phyloP scores from a whole-genome alignment of 352 stramenopile species.

The Globisporangium nunn region DNA sequence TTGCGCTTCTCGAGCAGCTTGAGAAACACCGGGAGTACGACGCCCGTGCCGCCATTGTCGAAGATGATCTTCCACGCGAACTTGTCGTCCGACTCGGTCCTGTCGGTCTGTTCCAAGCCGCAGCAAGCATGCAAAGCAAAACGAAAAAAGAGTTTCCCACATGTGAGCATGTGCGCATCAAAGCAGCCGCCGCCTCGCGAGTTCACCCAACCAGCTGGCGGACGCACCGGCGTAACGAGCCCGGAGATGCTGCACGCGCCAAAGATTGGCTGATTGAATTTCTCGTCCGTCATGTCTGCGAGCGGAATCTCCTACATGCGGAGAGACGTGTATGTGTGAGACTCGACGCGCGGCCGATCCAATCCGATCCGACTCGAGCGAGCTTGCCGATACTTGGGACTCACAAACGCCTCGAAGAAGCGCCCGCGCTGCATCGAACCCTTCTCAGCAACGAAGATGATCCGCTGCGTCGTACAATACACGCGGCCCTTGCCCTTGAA shows the following conservation, averaged over 20 bases:
- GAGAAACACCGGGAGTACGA: slow-evolving; percentile 81
- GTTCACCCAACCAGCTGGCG: not conserved
- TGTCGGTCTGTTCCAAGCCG: slow-evolving; percentile 1
- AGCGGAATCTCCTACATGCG: slow-evolving; percentile 60
- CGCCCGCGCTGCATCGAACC: slow-evolving; percentile 47
- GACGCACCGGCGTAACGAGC: slow-evolving; percentile 44
- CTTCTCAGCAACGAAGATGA: slow-evolving; percentile 82
- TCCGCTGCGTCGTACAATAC: slow-evolving; percentile 82
- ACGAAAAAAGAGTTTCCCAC: not conserved
- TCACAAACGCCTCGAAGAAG: slow-evolving; percentile 71
- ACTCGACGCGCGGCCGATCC: not conserved
- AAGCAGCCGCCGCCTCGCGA: not conserved
- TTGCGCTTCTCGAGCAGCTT: slow-evolving; percentile 73
- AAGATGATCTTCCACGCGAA: slow-evolving; percentile 81
- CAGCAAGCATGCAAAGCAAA: not conserved
- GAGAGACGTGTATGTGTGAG: not conserved
- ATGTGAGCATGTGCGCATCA: not conserved
- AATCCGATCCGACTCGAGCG: not conserved
- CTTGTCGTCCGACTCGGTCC: slow-evolving; percentile 12
- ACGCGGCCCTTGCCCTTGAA: slow-evolving; percentile 77
- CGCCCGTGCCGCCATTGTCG: slow-evolving; percentile 73
- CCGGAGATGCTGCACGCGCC: slow-evolving; percentile 83
- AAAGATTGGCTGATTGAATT: slow-evolving; percentile 89
- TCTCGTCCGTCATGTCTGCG: slow-evolving; percentile 73
- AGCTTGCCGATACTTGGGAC: slow-evolving; percentile 3